Percentiles rank a stretch among this genome's conserved stretches.
Conservation (phyloP, 2,329 filamentous ascomycete species). For the Graphium sp. region DNA sequence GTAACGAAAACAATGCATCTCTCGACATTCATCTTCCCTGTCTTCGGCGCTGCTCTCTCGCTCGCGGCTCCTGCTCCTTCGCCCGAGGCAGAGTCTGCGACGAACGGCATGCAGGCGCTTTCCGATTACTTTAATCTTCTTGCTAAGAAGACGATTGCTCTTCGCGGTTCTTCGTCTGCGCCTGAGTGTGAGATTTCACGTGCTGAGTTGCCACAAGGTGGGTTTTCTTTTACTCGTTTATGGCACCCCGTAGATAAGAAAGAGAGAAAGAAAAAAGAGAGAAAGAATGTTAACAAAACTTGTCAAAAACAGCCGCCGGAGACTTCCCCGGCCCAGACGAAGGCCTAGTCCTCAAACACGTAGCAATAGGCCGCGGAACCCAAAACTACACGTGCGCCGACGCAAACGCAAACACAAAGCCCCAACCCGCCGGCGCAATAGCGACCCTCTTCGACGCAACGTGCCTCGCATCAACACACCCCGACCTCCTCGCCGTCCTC, state of each 20-base stretch:
- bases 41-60: conserved; percentile 26
- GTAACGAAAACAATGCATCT: neutral
- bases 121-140: conserved; percentile 45
- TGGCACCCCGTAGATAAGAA: conserved; percentile 3
- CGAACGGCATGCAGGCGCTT: conserved; percentile 25
- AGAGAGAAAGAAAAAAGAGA: conserved; percentile 1
- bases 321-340: conserved; percentile 42
- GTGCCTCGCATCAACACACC: conserved; percentile 56
- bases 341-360: conserved; percentile 53
- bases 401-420: conserved; percentile 39
- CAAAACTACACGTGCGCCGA: conserved; percentile 84
- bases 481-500: conserved; percentile 47
- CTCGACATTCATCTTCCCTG: conserved; percentile 32
- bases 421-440: conserved; percentile 53
- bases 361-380: conserved; percentile 74
- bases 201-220: conserved; percentile 32
- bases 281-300: conserved; percentile 7
- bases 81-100: conserved; percentile 16
- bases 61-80: conserved; percentile 25
- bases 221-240: conserved; percentile 8
- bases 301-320: conserved; percentile 28
- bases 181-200: conserved; percentile 37
- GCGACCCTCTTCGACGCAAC: conserved; percentile 80
- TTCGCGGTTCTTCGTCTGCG: conserved; percentile 18
- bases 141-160: conserved; percentile 31